Percentiles rank a stretch among this genome's conserved stretches.
Evolutionary conservation across 2,329 filamentous ascomycete species (phyloP).

Genomic region (Achaetomium macrosporum): DNA sequence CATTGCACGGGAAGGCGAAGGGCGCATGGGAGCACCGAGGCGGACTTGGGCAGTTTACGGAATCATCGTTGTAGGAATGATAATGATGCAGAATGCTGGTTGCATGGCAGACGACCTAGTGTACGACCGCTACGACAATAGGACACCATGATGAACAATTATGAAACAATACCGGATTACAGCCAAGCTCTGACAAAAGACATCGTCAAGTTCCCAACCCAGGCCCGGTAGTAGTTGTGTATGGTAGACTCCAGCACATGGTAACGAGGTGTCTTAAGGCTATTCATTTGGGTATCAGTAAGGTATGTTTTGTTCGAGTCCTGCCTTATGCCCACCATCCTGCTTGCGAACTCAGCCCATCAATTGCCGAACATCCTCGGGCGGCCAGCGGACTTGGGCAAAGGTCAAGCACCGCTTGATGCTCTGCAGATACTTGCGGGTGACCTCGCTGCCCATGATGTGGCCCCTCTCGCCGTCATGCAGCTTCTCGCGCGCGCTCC

Average conservation of each 20-base stretch:
- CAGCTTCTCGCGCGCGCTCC: constrained; percentile 89
- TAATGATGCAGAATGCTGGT: not conserved
- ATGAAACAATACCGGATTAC: not conserved
- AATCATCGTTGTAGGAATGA: not conserved
- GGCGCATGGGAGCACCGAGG: not conserved
- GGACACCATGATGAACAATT: not conserved
- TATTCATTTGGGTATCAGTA: constrained; percentile 18
- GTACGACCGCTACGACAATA: not conserved
- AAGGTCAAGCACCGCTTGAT: constrained; percentile 97
- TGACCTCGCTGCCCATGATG: constrained; percentile 95
- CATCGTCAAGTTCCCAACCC: not conserved
- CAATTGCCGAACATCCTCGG: constrained; percentile 82
- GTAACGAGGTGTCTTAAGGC: too few species aligned
- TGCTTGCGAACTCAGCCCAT: constrained; percentile 62
- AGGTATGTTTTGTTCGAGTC: not conserved
- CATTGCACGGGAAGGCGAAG: constrained; percentile 4
- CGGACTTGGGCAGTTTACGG: not conserved
- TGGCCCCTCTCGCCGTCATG: constrained; percentile 85
- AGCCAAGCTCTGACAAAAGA: not conserved
- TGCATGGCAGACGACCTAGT: not conserved
- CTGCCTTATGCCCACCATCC: not conserved
- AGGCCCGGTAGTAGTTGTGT: too few species aligned
- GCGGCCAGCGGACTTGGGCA: constrained; percentile 94
- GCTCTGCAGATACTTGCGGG: constrained; percentile 92
- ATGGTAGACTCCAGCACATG: too few species aligned